Base-by-base conservation (phyloP, 2,329 filamentous ascomycete species). In the Hymenoscyphus infarciens region DNA sequence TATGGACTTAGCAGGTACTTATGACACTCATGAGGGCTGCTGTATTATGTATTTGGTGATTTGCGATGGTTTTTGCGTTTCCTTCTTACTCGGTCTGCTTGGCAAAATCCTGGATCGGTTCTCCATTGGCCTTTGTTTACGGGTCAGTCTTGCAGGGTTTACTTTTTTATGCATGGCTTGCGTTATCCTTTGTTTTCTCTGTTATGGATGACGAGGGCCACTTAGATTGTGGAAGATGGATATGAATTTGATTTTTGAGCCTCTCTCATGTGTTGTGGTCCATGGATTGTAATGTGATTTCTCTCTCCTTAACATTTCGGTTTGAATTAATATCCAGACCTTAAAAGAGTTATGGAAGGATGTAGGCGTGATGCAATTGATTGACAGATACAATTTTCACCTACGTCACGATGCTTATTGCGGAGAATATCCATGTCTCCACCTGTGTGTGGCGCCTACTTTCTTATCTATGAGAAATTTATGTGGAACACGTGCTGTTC, bases 121-220 rank as follows among this genome's bases (percentile, higher is more conserved):
- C 35, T 61, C 33, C 60, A 15, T 57, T 57, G 56, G 33, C 22
- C 59, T 53, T 60, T 45, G 59, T 38, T 53, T 59, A 61, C 33
- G 53, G 19, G 59, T 56, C 61, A 56, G n/a, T 19, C 8, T 57
- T 64, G 55, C 39, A 61, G 57, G n/a, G 10, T 60, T 61, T 29
- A 49, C 19, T 45, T 60, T 49, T 64, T 61, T 61, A 61, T 63
- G 67, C 67, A 68, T 68, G 63, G 67, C 63, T 68, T 68, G 67
- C 67, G 67, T 64, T 61, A 59, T 56, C 57, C 57, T 56, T 59
- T 56, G 8, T 25, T 38, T 54, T 15, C 25, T 33, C 25, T 33
- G 52, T 54, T 39, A 42, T 57, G 31, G 56, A 42, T 57, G 56
- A 57, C 22, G 31, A 42, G 31, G 56, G 56, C 16, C 4, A 39